phyloP scores from a whole-genome alignment of 495 filamentous ascomycete species.

The Neurospora sp. region DNA sequence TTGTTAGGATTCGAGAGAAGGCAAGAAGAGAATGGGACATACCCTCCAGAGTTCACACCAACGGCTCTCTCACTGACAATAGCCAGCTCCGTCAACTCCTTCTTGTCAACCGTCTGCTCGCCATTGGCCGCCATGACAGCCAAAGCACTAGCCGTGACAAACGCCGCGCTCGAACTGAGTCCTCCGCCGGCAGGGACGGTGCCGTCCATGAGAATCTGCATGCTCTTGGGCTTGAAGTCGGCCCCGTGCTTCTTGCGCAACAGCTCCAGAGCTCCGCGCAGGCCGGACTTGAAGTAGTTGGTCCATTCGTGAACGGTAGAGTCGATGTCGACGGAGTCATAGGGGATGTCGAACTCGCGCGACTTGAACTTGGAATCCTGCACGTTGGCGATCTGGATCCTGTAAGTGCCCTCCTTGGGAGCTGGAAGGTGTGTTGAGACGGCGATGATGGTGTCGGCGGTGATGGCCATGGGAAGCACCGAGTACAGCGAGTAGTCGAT shows the following conservation, averaged over 20 bases:
- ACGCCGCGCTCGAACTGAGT: constrained; percentile 86
- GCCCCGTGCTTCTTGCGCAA: constrained; percentile 55
- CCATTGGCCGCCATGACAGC: constrained; percentile 84
- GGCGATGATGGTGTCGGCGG: constrained; percentile 80
- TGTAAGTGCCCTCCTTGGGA: constrained; percentile 24
- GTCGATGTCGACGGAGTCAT: constrained; percentile 66
- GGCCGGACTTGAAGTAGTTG: constrained; percentile 94
- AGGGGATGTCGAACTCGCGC: constrained; percentile 63
- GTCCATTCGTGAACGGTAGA: constrained; percentile 83
- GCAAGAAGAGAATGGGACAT: constrained; percentile 19
- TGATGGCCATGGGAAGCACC: constrained; percentile 91
- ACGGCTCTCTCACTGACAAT: constrained; percentile 91
- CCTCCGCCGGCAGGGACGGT: constrained; percentile 87
- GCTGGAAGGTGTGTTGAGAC: constrained; percentile 51
- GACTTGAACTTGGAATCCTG: constrained; percentile 64
- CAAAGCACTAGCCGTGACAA: constrained; percentile 82
- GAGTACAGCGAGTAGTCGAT: constrained; percentile 98
- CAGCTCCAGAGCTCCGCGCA: constrained; percentile 70
- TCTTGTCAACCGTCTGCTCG: constrained; percentile 70
- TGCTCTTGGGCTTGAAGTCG: constrained; percentile 57
- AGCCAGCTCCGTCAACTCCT: constrained; percentile 76
- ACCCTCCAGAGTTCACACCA: constrained; percentile 93
- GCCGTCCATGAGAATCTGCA: constrained; percentile 85
- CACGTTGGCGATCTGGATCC: constrained; percentile 63
- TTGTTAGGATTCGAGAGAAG: background rate